Conservation (phyloP, 306 rosid genomes). For the Casuarina cunninghamiana region DNA sequence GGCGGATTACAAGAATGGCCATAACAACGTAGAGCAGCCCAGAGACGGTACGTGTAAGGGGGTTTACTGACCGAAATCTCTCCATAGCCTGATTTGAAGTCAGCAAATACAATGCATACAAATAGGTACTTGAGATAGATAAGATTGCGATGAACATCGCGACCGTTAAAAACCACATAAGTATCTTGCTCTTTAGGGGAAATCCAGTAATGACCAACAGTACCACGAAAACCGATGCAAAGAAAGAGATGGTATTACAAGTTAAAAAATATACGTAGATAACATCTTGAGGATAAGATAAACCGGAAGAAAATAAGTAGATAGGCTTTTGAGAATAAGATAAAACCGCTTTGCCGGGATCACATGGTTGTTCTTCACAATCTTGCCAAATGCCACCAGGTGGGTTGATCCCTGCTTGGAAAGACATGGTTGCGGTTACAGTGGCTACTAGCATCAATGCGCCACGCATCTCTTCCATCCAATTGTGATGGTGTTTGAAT, state of each 20-base stretch:
- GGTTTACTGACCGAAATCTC: no score
- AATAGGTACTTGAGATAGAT: slow-evolving; percentile 18
- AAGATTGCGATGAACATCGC: slow-evolving; percentile 29
- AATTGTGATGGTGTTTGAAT: neutral
- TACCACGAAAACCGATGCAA: slow-evolving; percentile 32
- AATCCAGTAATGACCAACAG: slow-evolving; percentile 14
- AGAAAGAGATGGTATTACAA: slow-evolving; percentile 32
- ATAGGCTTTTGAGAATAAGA: neutral
- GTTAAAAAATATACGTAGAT: slow-evolving; percentile 2
- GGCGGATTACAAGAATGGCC: slow-evolving; percentile 15
- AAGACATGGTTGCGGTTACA: slow-evolving; percentile 13
- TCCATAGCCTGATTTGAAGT: slow-evolving; percentile 20
- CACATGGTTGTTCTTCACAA: slow-evolving; percentile 12
- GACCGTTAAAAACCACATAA: slow-evolving; percentile 28
- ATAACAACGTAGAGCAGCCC: neutral
- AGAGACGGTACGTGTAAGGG: neutral
- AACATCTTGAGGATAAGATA: neutral
- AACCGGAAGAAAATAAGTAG: no score
- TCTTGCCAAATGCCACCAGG: slow-evolving; percentile 26
- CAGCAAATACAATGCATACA: slow-evolving; percentile 29
- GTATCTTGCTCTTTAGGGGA: slow-evolving; percentile 5
- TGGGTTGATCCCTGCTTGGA: slow-evolving; percentile 17
- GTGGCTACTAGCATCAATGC: slow-evolving; percentile 13
- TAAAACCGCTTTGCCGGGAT: slow-evolving; percentile 36
- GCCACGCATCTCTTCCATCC: slow-evolving; percentile 11